Evolutionary conservation across 805 yeast genomes (phyloP), one percentile per base, ranked within the genome.

Genomic region (Candida peoriensis): DNA sequence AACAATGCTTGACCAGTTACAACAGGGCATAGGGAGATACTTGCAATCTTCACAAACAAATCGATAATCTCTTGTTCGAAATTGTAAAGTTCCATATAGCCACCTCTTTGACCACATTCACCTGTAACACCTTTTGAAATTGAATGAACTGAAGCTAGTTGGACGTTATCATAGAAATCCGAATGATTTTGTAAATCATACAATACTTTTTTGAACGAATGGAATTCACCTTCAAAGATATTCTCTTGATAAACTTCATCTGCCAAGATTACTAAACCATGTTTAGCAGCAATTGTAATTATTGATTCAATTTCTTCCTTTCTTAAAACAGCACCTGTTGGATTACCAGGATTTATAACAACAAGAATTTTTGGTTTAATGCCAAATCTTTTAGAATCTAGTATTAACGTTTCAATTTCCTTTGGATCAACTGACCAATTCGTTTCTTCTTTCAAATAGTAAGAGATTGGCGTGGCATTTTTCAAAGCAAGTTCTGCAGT

Each of bases 41-140:
- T 83, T 13, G 95, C 94, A 48, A 94, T 66, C 64, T 93, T 93
- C 60, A 82, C 69, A 34, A 93, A 70, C 36, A 84, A 72, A 20
- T 76, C 83, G 48, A 70, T 64, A 13, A 89, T 80, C 29, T 81
- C 88, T 4, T 67, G 68, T 11, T 72, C 65, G 61, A 93, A 84
- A 1, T 96, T 96, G 9, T 81, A 73, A 7, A 89, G 64, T 62
- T 93, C 99, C 93, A 93, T 84, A 68, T 89, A 93, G 6, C 99
- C 99, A 51, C 97, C 99, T 64, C 99, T 79, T 67, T 93, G 98
- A 41, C 99, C 99, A 72, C 99, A 93, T 64, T 93, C 99, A 43
- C 98, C 99, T 43, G 87, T 74, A 48, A 88, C 87, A 59, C 99
- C 99, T 63, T 93, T 93, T 10, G 97, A 90, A 28, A 95, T 87